phyloP scores from a whole-genome alignment of 768 basidiomycete genomes.

The Tylopilus balloui region DNA sequence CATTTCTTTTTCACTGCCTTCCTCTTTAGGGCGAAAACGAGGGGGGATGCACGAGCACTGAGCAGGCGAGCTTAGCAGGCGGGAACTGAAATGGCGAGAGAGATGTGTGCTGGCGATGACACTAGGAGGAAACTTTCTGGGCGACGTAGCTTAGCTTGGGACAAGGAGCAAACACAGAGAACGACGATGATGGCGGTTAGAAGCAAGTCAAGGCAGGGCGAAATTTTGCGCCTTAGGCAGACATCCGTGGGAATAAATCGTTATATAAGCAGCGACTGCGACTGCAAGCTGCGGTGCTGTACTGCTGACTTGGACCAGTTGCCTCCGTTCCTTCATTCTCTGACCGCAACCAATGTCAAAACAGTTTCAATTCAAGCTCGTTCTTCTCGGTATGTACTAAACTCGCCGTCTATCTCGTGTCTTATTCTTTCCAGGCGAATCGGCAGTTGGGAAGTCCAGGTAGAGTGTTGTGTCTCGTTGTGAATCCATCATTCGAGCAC shows the following conservation, averaged over 20 bases:
- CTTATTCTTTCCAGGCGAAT: conserved; percentile 63
- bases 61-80: conserved; percentile 25
- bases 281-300: conserved; percentile 3
- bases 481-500: conserved; percentile 24
- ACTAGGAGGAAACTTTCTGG: conserved; percentile 24
- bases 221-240: conserved; percentile 35
- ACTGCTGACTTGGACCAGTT: neutral
- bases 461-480: conserved; percentile 29
- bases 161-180: conserved; percentile 22
- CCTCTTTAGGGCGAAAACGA: conserved; percentile 28
- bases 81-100: conserved; percentile 16
- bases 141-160: conserved; percentile 23
- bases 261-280: conserved; percentile 27
- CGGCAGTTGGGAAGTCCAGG: conserved; percentile 97
- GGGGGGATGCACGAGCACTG: conserved; percentile 22
- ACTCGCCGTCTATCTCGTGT: neutral
- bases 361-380: conserved; percentile 94
- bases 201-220: conserved; percentile 17
- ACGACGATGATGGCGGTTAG: conserved; percentile 37
- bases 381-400: conserved; percentile 69
- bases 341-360: conserved; percentile 67
- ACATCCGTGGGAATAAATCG: conserved; percentile 22
- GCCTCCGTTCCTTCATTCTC: conserved; percentile 16
- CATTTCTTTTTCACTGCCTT: conserved; percentile 42
- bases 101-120: conserved; percentile 14